Evolutionary conservation across 2,329 filamentous ascomycete species (phyloP).

Genomic region (Ophiostoma himal-ulmi): DNA sequence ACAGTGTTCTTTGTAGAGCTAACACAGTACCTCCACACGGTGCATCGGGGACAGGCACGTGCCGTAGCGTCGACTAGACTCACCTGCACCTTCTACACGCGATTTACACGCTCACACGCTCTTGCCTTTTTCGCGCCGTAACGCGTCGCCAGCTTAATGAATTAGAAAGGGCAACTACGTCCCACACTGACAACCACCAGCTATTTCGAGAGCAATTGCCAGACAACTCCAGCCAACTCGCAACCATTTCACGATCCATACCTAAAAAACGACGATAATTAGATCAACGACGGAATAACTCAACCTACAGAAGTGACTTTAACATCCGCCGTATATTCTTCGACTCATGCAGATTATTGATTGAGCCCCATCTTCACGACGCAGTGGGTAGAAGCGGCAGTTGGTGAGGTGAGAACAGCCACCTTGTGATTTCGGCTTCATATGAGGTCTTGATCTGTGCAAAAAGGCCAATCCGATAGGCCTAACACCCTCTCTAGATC

Average conservation of each 20-base stretch:
- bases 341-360: neutral
- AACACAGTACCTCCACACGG: constrained; percentile 1
- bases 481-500: constrained; percentile 23
- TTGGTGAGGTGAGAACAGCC: neutral
- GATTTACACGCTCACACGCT: constrained; percentile 18
- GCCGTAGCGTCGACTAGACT: constrained; percentile 16
- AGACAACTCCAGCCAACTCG: neutral
- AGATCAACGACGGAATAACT: neutral
- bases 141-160: constrained; percentile 21
- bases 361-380: neutral
- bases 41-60: constrained; percentile 11
- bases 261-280: neutral
- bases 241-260: neutral
- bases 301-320: no score
- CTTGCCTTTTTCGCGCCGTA: constrained; percentile 20
- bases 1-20: neutral
- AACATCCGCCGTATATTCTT: neutral
- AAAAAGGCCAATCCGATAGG: neutral
- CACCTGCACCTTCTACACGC: constrained; percentile 15
- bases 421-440: neutral
- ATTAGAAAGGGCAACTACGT: constrained; percentile 19
- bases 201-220: neutral
- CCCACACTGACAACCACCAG: constrained; percentile 11
- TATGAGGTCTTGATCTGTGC: neutral
- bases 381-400: constrained; percentile 2